phyloP scores from a whole-genome alignment of 2,329 filamentous ascomycete species.

The Neonectria magnoliae region DNA sequence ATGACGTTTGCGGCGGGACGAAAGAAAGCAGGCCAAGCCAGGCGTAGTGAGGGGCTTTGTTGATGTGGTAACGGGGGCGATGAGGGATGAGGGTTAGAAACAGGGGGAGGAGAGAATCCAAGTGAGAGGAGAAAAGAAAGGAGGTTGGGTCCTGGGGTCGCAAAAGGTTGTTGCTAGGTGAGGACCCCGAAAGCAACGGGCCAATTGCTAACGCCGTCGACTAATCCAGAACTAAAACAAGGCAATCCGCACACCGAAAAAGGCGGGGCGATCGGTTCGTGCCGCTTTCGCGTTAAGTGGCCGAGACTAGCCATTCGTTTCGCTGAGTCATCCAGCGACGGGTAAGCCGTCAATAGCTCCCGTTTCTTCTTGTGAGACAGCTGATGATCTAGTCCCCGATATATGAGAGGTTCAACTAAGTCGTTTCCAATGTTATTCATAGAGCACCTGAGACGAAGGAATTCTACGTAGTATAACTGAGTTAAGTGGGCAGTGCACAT shows the following conservation, averaged over 20 bases:
- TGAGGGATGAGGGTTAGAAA: background rate
- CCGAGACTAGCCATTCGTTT: conserved; percentile 15
- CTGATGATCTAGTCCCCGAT: conserved; percentile 21
- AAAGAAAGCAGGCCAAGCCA: conserved; percentile 12
- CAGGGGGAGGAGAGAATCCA: background rate
- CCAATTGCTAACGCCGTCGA: conserved; percentile 14
- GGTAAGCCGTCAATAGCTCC: background rate
- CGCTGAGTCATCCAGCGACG: conserved; percentile 24
- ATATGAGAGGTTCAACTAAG: conserved; percentile 7
- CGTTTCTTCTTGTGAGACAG: conserved; percentile 7
- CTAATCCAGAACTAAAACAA: conserved; percentile 23
- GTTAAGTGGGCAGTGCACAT: background rate
- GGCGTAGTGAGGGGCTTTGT: conserved; percentile 17
- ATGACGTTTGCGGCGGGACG: conserved; percentile 22
- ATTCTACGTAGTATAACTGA: background rate
- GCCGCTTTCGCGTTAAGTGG: conserved; percentile 46
- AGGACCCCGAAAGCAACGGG: background rate
- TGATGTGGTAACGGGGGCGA: conserved; percentile 19
- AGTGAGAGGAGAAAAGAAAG: background rate
- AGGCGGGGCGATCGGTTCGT: conserved; percentile 32
- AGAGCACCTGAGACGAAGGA: too few relatives aligned
- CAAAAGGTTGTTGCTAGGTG: background rate
- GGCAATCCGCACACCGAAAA: conserved; percentile 21
- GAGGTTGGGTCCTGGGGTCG: conserved; percentile 6
- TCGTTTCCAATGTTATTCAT: background rate